These are phyloP conservation scores for Xenosphaeropsis pyriputrescens DNA, from an alignment of 2,329 filamentous ascomycete genomes.

Conservation along the genomic window DNA sequence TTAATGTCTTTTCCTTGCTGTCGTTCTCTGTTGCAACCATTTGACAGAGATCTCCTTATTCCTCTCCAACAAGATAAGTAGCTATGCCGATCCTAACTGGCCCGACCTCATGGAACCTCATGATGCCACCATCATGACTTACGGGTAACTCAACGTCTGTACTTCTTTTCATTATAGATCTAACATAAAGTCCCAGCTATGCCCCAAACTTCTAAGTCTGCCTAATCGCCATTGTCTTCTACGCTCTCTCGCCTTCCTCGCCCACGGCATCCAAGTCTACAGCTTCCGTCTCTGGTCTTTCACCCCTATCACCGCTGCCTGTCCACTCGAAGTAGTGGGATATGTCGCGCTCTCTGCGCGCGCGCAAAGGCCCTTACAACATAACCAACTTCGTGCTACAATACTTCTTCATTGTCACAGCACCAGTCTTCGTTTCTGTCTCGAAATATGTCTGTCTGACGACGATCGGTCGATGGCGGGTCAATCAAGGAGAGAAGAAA, in stretches of 20 bases:
- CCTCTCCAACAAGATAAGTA: conserved; percentile 1
- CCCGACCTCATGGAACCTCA: conserved; percentile 28
- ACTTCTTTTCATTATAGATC: conserved; percentile 2
- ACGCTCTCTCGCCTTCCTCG: conserved; percentile 22
- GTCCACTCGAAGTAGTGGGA: conserved; percentile 32
- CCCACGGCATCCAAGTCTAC: conserved; percentile 22
- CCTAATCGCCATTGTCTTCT: conserved; percentile 26
- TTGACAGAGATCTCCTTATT: too few species aligned
- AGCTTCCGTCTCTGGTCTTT: conserved; percentile 30
- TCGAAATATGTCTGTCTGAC: conserved; percentile 39
- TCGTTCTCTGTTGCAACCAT: too few species aligned
- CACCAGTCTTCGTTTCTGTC: conserved; percentile 40
- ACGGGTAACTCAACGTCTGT: conserved; percentile 15
- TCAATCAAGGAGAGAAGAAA: too few species aligned
- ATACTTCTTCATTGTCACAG: conserved; percentile 46
- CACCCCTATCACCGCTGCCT: conserved; percentile 25
- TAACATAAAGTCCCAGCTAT: conserved; percentile 20
- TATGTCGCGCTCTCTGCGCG: conserved; percentile 32
- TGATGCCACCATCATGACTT: conserved; percentile 33
- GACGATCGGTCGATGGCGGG: conserved; percentile 11
- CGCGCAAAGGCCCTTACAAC: conserved; percentile 34
- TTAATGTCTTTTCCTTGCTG: too few species aligned
- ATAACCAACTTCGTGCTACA: conserved; percentile 40
- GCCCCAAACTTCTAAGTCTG: conserved; percentile 29
- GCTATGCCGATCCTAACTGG: conserved; percentile 36